Percentiles rank a stretch among this genome's conserved stretches.
phyloP scores from a whole-genome alignment of 148 eudicot genomes.

The Limonium bicolor region DNA sequence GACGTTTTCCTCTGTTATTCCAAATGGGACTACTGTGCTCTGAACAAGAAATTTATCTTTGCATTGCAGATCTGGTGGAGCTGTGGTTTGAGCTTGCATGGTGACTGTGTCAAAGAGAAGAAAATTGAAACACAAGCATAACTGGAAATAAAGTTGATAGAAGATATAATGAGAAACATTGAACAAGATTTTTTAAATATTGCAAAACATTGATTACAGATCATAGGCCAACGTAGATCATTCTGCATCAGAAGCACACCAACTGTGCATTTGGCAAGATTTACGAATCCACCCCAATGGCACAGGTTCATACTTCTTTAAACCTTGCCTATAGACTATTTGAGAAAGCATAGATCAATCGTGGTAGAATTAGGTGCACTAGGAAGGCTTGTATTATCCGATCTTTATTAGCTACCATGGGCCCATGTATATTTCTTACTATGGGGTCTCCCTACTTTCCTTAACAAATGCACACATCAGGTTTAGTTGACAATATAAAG shows the following conservation, averaged over 20 bases:
- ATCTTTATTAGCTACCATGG: too few relatives aligned
- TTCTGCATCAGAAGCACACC: neutral
- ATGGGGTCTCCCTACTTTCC: too few relatives aligned
- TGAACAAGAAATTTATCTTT: slow-evolving; percentile 65
- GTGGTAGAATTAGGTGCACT: too few relatives aligned
- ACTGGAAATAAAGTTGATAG: neutral
- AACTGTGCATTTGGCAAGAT: neutral
- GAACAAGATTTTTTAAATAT: neutral
- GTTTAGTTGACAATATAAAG: too few relatives aligned
- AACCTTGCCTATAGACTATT: too few relatives aligned
- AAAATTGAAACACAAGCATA: neutral
- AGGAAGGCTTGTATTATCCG: too few relatives aligned
- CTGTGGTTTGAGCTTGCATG: slow-evolving; percentile 44
- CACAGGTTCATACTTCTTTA: too few relatives aligned
- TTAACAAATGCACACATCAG: too few relatives aligned
- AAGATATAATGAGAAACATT: neutral
- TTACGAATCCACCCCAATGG: neutral
- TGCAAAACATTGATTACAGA: neutral
- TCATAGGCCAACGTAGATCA: neutral
- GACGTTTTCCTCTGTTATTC: slow-evolving; percentile 37
- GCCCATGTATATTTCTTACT: too few relatives aligned
- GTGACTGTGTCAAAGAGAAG: slow-evolving; percentile 20
- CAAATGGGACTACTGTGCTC: slow-evolving; percentile 34
- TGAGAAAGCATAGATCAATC: too few relatives aligned
- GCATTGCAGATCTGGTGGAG: slow-evolving; percentile 50